These are phyloP conservation scores for Trametes polyzona DNA, from an alignment of 1,284 basidiomycete species.

Conservation along the genomic window DNA sequence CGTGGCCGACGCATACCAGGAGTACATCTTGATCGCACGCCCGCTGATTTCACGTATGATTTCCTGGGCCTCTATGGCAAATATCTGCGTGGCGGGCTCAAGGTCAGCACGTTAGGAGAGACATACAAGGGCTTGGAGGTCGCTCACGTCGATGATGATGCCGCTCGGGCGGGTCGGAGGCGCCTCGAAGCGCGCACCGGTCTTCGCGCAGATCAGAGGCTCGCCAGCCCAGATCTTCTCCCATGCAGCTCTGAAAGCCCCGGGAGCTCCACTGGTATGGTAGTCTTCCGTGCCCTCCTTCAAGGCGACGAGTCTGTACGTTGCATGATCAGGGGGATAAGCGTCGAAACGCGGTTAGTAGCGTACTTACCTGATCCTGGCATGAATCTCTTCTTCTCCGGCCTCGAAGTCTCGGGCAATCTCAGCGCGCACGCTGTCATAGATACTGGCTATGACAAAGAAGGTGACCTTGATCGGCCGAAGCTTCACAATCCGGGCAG, in stretches of 20 bases:
- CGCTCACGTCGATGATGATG: background rate
- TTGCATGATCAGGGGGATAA: no score
- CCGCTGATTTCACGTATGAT: background rate
- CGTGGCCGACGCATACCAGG: constrained; percentile 13
- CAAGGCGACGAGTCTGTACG: background rate
- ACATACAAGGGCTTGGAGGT: no score
- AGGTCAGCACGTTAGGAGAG: background rate
- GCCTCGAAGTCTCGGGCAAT: constrained; percentile 5
- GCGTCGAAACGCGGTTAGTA: no score
- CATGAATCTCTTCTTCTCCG: background rate
- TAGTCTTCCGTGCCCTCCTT: background rate
- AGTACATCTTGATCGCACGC: constrained; percentile 11
- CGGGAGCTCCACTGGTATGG: background rate
- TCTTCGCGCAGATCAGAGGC: constrained; percentile 5
- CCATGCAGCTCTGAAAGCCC: background rate
- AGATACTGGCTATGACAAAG: background rate
- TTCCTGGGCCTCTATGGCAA: constrained; percentile 7
- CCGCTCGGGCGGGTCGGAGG: background rate
- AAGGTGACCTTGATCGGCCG: constrained; percentile 4
- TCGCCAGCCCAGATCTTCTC: background rate
- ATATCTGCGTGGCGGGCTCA: constrained; percentile 4
- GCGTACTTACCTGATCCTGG: no score
- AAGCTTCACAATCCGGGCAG: constrained; percentile 7
- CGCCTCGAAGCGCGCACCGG: background rate
- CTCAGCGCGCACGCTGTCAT: constrained; percentile 5